A percentile compares a stretch with the other conserved stretches of the same genome.
phyloP scores from a whole-genome alignment of 768 basidiomycete species.

The Phlegmacium glaucopus region DNA sequence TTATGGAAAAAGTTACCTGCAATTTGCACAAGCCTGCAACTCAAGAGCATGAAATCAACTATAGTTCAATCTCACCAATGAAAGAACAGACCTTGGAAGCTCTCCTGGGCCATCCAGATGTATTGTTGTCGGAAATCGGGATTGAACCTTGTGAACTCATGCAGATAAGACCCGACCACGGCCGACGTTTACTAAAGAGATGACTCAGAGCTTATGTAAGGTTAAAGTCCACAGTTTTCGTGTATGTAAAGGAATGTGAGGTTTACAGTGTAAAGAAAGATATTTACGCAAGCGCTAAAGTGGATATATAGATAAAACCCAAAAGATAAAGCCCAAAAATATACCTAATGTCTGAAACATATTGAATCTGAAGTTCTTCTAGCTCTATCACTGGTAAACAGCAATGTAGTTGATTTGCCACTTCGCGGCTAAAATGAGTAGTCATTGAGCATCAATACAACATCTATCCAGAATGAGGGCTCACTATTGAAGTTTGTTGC shows the following conservation, averaged over 20 bases:
- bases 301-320: too few relatives aligned
- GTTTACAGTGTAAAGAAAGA: too few relatives aligned
- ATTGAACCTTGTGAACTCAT: slow-evolving; percentile 36
- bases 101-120: slow-evolving; percentile 47
- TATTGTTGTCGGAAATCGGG: slow-evolving; percentile 52
- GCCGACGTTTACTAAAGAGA: too few relatives aligned
- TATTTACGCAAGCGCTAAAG: too few relatives aligned
- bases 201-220: too few relatives aligned
- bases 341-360: too few relatives aligned
- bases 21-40: slow-evolving; percentile 55
- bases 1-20: slow-evolving; percentile 38
- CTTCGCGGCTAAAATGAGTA: slow-evolving; percentile 39
- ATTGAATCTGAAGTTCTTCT: too few relatives aligned
- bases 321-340: too few relatives aligned
- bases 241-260: too few relatives aligned
- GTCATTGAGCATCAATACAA: not conserved
- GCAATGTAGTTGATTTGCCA: slow-evolving; percentile 58
- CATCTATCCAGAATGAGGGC: not conserved
- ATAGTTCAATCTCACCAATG: not conserved
- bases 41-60: slow-evolving; percentile 8
- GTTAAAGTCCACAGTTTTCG: too few relatives aligned
- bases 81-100: slow-evolving; percentile 42
- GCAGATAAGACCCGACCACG: slow-evolving; percentile 21
- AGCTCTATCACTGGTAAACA: slow-evolving; percentile 36
- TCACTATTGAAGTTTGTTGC: slow-evolving; percentile 20